Conservation (phyloP, 192 early-diverging fungal genomes). For the Spizellomyces sp. region DNA sequence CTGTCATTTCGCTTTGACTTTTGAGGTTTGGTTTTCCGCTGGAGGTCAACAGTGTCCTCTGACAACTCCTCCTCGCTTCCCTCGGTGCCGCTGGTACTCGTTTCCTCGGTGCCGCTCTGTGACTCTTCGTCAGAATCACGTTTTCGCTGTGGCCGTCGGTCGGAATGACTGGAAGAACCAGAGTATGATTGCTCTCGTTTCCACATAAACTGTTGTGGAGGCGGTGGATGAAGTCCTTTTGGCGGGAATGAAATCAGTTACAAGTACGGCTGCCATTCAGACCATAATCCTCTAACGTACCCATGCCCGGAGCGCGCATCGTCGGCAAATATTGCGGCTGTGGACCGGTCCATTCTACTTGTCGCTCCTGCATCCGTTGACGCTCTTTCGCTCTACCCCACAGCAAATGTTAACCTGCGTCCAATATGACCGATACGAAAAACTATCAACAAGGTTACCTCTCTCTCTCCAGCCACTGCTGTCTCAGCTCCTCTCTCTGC, state of each 20-base stretch:
- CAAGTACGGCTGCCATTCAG: too few relatives aligned
- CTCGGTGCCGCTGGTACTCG: not conserved
- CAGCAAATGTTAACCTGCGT: not conserved
- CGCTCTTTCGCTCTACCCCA: constrained; percentile 23
- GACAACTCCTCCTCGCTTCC: constrained; percentile 3
- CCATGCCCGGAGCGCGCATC: not conserved
- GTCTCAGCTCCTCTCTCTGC: constrained; percentile 23
- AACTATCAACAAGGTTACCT: constrained; percentile 1
- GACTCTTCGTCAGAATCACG: not conserved
- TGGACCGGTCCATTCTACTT: constrained; percentile 15
- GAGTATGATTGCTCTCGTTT: constrained; percentile 9
- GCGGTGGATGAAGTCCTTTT: not conserved
- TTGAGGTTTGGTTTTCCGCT: not conserved
- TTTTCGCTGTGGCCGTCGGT: not conserved
- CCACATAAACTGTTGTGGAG: constrained; percentile 13
- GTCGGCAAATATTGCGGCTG: not conserved
- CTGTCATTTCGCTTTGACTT: not conserved
- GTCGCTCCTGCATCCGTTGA: constrained; percentile 25
- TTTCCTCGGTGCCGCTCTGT: not conserved
- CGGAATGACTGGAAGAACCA: constrained; percentile 7
- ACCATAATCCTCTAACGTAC: too few relatives aligned
- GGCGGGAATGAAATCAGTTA: not conserved
- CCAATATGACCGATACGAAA: not conserved
- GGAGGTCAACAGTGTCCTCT: not conserved
- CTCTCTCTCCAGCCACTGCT: constrained; percentile 28